Base-by-base conservation (phyloP, 164 flowering plant genomes). In the Protea cynaroides region DNA sequence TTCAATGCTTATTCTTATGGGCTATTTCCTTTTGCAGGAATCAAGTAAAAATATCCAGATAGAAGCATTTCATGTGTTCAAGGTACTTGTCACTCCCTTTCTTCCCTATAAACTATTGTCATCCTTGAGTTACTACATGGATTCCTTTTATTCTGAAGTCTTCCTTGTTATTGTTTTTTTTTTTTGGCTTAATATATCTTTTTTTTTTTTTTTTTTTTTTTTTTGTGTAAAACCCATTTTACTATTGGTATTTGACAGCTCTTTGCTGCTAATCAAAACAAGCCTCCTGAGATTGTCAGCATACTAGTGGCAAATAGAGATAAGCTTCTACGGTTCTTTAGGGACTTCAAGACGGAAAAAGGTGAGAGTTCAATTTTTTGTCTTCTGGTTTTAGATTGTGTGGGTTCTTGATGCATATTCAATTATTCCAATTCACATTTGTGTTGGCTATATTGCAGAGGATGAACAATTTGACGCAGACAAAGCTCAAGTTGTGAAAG, bases 221-320 rank as follows among this genome's bases (percentile, higher is more conserved):
- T 22, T 62, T 7, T 40, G 0, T 29, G 5, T 29, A 29, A 29
- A 29, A 29, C 34, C 34, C 34, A 29, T 29, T 29, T 29, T 29
- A 29, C 34, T n/a, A n/a, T n/a, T n/a, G n/a, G n/a, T n/a, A n/a
- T n/a, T n/a, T 63, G 22, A 58, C 89, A 93, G 98, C 74, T 91
- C 12, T 93, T 93, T 70, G 98, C 81, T 25, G 98, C 96, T 19
- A 90, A 93, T 75, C 88, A 87, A 76, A 85, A 89, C 50, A 93
- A 93, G 74, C 96, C 97, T 18, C 72, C 96, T 0, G 98, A 93
- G 65, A 85, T 93, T n/a, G 76, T 81, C 22, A 66, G 82, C 78
- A 93, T 93, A 67, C 88, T 93, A 2, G 77, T 86, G 1, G 84
- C 95, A 15, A 93, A 93, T 57, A 82, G 82, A 75, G 84, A 83